Evolutionary conservation across 2,329 filamentous ascomycete species (phyloP), one percentile per base, ranked within the genome.

Genomic region (Aspergillus ochraceoroseus): DNA sequence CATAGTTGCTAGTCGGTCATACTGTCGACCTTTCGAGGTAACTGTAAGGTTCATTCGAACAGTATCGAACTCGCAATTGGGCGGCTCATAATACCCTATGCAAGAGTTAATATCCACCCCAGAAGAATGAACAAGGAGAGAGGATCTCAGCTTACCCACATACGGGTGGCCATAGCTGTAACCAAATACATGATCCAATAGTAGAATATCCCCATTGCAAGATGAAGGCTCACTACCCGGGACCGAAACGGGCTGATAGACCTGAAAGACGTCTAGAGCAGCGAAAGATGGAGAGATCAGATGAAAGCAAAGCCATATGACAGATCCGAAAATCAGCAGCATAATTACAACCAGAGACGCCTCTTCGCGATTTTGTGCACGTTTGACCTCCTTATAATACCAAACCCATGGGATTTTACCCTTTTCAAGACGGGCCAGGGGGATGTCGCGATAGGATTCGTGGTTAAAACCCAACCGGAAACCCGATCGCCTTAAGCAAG

Each of bases 31-130:
- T 46, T 71, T 68, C 7, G 82, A 85, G 1, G 77, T 77, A 9
- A 85, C 81, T 0, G 83, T 89, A 51, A 92, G 76, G 56, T 88
- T 87, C 62, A 92, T 78, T 15, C 78, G 74, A 11, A 89, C 82
- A 22, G 79, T 75, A 56, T 87, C 83, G 67, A 90, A 92, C 11
- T 73, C 63, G 62, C 82, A 87, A 17, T 64, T 55, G 1, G 85
- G 83, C 8, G 85, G 85, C 1, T 64, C 70, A 57, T 87, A 88
- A 11, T 70, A 62, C 31, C 77, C 79, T 38, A 39, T 18, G 4
- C 1, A 27, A 1, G 25, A 4, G 7, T 33, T 7, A 43, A 32
- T 12, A 3, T 12, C 12, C 8, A 35, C 17, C 18, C 26, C 28
- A 23, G 5, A 29, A 6, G 9, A 28, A 5, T 11, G n/a, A n/a